Evolutionary conservation across 2,329 filamentous ascomycete species (phyloP), one percentile per base, ranked within the genome.

Genomic region (Acephala macrosclerotiorum): DNA sequence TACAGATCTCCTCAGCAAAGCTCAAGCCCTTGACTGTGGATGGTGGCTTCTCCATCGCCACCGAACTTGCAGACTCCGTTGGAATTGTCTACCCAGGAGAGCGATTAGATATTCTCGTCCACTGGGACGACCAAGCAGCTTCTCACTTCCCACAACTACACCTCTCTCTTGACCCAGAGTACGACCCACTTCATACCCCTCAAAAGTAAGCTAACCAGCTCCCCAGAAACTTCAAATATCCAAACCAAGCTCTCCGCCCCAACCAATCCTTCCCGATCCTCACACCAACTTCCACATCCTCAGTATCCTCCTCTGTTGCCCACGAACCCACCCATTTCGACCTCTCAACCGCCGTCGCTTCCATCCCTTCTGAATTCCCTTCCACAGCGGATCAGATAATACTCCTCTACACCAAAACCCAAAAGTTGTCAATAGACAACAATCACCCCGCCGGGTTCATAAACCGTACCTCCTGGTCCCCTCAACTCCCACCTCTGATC

Each of bases 381-480:
- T 56, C 65, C n/a, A 70, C 68, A n/a, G 74, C 77, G 9, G 71
- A 80, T n/a, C 72, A 79, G 61, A 81, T 76, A 1, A 77, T 82
- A 42, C 74, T 84, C 9, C 74, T 84, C 8, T 84, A 84, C 69
- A 79, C 80, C 18, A 81, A 81, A 40, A 80, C 80, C 35, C 75
- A 82, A 62, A 82, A 81, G 63, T 73, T 83, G 35, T 76, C 81
- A 16, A 77, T 74, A 56, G 75, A 79, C 51, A 72, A 78, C 58
- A 82, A 84, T 60, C 75, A 79, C 16, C 81, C 82, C 0, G 77
- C 77, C 57, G 81, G 81, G 3, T 82, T 79, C 72, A 81, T 84
- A 72, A 84, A 84, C 65, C 79, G 80, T 38, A 84, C 81, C 2
- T 78, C 78, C 14, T 84, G 80, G 80, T 68, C 71, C 7, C 77